Base-by-base conservation (phyloP, 2,329 filamentous ascomycete species). In the Aspergillus proliferans region DNA sequence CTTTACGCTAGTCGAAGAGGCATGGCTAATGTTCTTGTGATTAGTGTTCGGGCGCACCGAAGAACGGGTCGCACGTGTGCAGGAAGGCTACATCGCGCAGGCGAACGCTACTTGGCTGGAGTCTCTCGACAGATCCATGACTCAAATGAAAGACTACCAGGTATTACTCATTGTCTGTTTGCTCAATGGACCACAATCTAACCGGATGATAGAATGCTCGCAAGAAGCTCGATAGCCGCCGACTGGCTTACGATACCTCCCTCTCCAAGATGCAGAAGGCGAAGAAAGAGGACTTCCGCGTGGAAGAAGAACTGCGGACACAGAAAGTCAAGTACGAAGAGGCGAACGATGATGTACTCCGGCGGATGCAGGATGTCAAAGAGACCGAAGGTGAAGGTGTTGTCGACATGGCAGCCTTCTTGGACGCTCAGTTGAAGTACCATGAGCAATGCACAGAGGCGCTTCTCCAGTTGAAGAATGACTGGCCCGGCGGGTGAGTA, bases 101-200 rank as follows among this genome's bases (percentile, higher is more conserved):
- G 86, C 89, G 53, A 94, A 87, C 14, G 80, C 82, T 30, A 86
- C 81, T 66, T 96, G 92, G 92, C 77, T 95, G 50, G 90, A 96
- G 67, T 90, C 87, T n/a, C 76, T 95, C 19, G 92, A 97, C 68
- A 79, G 90, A 57, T 94, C 87, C 22, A 71, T 95, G 46, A 85
- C 88, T 33, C 93, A 95, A 79, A 92, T 97, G 88, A 96, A 95
- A 69, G 93, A 97, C 65, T 97, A 95, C 62, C 90, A 96, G 79
- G 87, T 92, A 77, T 47, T 79, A 67, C 18, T 26, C 8, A 6
- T 9, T 6, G n/a, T 10, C 7, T 8, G 9, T 39, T 18, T 9
- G 10, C 18, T 21, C 19, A 12, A 10, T 8, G 38, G 5, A 22
- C n/a, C 18, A 15, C 10, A 21, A 21, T 19, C 38, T 40, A 19